A percentile compares a stretch with the other conserved stretches of the same genome.
Conservation (phyloP, 129 eudicot genomes). For the Centaurea solstitialis region DNA sequence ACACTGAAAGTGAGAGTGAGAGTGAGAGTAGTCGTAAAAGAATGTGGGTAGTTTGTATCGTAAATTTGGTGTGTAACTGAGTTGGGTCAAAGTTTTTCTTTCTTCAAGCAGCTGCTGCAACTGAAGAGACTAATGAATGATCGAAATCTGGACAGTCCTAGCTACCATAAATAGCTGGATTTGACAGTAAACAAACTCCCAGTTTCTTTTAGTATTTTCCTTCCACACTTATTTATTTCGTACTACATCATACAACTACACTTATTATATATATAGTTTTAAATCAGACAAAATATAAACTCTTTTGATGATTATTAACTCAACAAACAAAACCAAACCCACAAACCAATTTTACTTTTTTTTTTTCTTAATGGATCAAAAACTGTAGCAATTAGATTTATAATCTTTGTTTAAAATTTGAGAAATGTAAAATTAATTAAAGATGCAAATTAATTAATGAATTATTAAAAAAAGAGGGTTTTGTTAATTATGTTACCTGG, state of each 20-base stretch:
- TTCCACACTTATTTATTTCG: too few relatives aligned
- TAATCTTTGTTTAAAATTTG: too few relatives aligned
- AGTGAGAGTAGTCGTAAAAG: not conserved
- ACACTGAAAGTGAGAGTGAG: too few relatives aligned
- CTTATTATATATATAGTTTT: not conserved
- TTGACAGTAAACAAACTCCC: constrained; percentile 35
- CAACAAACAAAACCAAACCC: not conserved
- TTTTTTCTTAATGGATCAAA: not conserved
- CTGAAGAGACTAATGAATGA: constrained; percentile 31
- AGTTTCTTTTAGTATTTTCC: constrained; percentile 29
- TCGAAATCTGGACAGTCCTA: constrained; percentile 17
- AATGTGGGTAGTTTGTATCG: not conserved
- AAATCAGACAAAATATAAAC: not conserved
- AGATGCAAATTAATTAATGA: too few relatives aligned
- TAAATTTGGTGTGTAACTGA: constrained; percentile 1
- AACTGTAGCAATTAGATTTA: not conserved
- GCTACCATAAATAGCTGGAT: constrained; percentile 28
- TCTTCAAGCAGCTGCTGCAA: constrained; percentile 16
- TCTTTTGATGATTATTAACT: not conserved
- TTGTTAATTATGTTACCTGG: constrained; percentile 35
- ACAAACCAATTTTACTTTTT: not conserved
- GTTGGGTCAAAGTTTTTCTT: constrained; percentile 5
- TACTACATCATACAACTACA: too few relatives aligned
- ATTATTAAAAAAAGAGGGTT: not conserved
- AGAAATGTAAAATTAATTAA: too few relatives aligned